phyloP scores from a whole-genome alignment of 257 asterid species.

The Asclepias syriaca region DNA sequence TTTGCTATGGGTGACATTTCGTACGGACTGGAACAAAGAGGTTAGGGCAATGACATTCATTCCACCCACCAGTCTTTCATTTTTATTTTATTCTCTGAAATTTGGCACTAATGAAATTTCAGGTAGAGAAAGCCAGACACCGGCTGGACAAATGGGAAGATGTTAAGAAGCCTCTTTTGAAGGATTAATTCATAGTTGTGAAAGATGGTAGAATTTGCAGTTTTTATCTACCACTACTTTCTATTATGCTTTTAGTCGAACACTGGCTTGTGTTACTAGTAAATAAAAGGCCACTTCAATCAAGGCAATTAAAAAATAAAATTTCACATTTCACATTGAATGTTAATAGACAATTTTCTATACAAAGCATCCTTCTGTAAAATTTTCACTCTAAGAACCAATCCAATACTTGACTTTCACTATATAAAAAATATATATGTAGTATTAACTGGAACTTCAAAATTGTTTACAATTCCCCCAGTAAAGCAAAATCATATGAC shows the following conservation, averaged over 20 bases:
- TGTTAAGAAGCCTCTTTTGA: slow-evolving; percentile 38
- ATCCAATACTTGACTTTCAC: neutral
- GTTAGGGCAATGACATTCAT: slow-evolving; percentile 21
- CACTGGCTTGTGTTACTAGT: too few species aligned
- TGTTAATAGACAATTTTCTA: too few species aligned
- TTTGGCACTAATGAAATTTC: slow-evolving; percentile 8
- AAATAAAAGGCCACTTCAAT: too few species aligned
- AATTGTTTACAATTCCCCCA: slow-evolving; percentile 6
- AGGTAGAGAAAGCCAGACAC: slow-evolving; percentile 67
- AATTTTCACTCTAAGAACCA: neutral
- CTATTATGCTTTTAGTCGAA: too few species aligned
- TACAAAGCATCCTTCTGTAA: too few species aligned
- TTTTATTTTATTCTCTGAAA: neutral
- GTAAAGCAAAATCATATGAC: slow-evolving; percentile 7
- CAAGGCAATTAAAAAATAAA: too few species aligned
- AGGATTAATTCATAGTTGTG: slow-evolving; percentile 7
- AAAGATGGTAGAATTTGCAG: too few species aligned
- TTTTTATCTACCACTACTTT: too few species aligned
- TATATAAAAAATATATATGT: neutral
- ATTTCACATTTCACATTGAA: too few species aligned
- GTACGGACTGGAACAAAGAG: slow-evolving; percentile 77
- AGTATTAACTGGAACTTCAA: neutral
- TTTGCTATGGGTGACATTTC: slow-evolving; percentile 65
- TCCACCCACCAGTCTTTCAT: neutral
- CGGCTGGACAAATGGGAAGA: slow-evolving; percentile 64